Percentiles rank a stretch among this genome's conserved stretches.
phyloP scores from a whole-genome alignment of 495 filamentous ascomycete genomes.

The Penicillium pancosmium region DNA sequence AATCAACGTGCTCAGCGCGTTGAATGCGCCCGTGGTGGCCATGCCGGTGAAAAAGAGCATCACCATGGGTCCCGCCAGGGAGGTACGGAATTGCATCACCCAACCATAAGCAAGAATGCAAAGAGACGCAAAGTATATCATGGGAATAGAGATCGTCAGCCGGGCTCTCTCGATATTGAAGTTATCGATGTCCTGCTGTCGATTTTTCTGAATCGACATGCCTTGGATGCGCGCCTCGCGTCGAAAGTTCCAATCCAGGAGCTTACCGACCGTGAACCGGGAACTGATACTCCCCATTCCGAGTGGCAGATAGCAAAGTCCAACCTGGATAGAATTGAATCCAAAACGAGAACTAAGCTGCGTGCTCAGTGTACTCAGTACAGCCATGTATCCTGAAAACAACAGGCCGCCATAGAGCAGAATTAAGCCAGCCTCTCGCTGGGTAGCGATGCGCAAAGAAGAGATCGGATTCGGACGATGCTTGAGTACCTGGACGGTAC shows the following conservation, averaged over 20 bases:
- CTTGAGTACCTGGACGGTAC: conserved; percentile 19
- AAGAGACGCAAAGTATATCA: conserved; percentile 34
- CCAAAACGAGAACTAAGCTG: conserved; percentile 39
- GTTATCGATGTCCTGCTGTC: conserved; percentile 42
- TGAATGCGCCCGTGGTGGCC: conserved; percentile 31
- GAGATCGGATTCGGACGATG: conserved; percentile 29
- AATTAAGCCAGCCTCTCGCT: conserved; percentile 41
- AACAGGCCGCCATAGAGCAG: conserved; percentile 36
- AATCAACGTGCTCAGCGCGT: conserved; percentile 41
- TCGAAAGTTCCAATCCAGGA: conserved; percentile 49
- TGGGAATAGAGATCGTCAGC: conserved; percentile 37
- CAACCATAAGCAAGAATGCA: conserved; percentile 50
- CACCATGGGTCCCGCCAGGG: conserved; percentile 41
- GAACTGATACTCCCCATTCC: conserved; percentile 43
- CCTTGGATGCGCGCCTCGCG: conserved; percentile 35
- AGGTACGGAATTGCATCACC: conserved; percentile 40
- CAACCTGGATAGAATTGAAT: conserved; percentile 45
- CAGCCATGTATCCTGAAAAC: conserved; percentile 26
- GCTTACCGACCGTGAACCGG: conserved; percentile 35
- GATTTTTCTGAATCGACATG: conserved; percentile 37
- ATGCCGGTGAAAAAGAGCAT: conserved; percentile 47
- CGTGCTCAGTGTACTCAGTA: conserved; percentile 35
- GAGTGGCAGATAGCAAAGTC: conserved; percentile 51
- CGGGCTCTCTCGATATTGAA: conserved; percentile 43
- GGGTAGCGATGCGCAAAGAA: conserved; percentile 36